Conservation (phyloP, 805 yeast genomes). For the Starmerella sirachaensis region DNA sequence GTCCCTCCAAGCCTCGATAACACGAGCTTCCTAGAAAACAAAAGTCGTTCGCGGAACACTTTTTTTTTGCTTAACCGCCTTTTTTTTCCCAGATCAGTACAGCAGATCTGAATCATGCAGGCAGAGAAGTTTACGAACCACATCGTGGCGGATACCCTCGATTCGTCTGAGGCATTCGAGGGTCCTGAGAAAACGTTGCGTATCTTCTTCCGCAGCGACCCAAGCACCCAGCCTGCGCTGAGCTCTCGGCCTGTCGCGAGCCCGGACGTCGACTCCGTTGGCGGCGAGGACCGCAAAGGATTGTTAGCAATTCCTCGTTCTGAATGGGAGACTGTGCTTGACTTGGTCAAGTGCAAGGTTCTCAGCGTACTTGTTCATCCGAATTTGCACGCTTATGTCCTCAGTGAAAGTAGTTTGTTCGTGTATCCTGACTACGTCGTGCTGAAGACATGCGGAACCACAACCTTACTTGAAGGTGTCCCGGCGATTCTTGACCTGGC, state of each 20-base stretch:
- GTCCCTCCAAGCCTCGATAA: slow-evolving; percentile 20
- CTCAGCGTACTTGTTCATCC: slow-evolving; percentile 61
- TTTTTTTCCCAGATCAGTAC: slow-evolving; percentile 7
- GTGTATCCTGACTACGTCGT: slow-evolving; percentile 77
- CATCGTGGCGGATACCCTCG: slow-evolving; percentile 63
- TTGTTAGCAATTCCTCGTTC: slow-evolving; percentile 49
- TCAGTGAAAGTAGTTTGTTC: slow-evolving; percentile 82
- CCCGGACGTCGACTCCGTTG: background rate
- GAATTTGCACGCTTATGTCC: slow-evolving; percentile 63
- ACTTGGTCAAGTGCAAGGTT: slow-evolving; percentile 77
- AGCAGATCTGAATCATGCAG: slow-evolving; percentile 16
- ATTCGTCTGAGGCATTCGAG: slow-evolving; percentile 86
- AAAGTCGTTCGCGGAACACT: slow-evolving; percentile 6
- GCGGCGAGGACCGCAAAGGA: slow-evolving; percentile 29
- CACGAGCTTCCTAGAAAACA: slow-evolving; percentile 14
- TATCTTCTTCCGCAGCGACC: slow-evolving; percentile 60
- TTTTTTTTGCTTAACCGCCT: slow-evolving; percentile 11
- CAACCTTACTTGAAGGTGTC: slow-evolving; percentile 74
- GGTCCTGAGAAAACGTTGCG: slow-evolving; percentile 94
- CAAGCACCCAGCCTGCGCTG: slow-evolving; percentile 31
- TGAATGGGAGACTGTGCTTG: slow-evolving; percentile 62
- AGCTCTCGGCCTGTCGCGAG: slow-evolving; percentile 22
- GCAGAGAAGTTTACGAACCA: slow-evolving; percentile 49
- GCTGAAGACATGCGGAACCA: slow-evolving; percentile 92
- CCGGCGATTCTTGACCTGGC: slow-evolving; percentile 42